Evolutionary conservation across 2,329 filamentous ascomycete genomes (phyloP).

Genomic region (Arthrobotrys pseudoclavata): DNA sequence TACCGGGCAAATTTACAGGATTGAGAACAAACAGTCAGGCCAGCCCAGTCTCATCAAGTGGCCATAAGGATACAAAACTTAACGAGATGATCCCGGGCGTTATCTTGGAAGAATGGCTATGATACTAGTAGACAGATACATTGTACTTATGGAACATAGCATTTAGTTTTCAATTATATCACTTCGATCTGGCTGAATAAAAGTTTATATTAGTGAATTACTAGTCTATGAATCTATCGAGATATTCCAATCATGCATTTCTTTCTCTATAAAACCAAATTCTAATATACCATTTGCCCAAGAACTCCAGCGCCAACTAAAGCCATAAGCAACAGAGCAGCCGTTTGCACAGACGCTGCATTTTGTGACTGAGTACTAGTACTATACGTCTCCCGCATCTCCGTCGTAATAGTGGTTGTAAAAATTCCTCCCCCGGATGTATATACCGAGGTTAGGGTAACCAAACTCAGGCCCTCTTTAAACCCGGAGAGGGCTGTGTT

Average conservation of each 20-base stretch:
- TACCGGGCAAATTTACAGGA: constrained; percentile 42
- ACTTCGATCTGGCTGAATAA: background rate
- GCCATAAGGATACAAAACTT: background rate
- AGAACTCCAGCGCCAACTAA: constrained; percentile 32
- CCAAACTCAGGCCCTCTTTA: background rate
- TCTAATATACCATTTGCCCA: constrained; percentile 41
- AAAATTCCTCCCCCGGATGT: constrained; percentile 20
- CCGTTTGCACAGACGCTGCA: constrained; percentile 23
- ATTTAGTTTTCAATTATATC: no score
- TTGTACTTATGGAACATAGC: no score
- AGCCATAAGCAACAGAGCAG: constrained; percentile 25
- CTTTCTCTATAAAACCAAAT: background rate
- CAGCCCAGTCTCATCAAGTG: background rate
- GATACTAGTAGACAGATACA: no score
- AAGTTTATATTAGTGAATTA: constrained; percentile 13
- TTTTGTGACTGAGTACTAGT: constrained; percentile 39
- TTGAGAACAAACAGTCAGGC: constrained; percentile 3
- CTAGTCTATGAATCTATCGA: background rate
- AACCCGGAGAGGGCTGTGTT: constrained; percentile 2
- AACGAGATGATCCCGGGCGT: background rate
- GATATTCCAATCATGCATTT: background rate
- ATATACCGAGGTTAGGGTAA: constrained; percentile 25
- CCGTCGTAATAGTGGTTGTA: constrained; percentile 22
- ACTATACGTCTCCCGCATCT: background rate
- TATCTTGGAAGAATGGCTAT: no score